Percentiles rank a stretch among this genome's conserved stretches.
These are phyloP conservation scores for Solanum hybrid DNA, from an alignment of 305 asterid species.

Conservation along the genomic window DNA sequence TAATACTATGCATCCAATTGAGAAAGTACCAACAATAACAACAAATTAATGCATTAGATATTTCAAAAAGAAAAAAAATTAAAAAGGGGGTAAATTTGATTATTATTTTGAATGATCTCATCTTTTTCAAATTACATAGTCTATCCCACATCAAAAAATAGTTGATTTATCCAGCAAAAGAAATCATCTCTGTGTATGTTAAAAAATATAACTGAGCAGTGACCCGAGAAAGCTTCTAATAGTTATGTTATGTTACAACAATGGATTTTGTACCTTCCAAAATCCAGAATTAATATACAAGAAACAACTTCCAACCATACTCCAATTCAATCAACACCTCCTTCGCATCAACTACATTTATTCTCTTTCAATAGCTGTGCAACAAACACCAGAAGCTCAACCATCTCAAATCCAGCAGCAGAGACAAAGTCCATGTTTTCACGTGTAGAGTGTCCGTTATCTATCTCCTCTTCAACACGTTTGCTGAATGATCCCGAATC, in stretches of 20 bases:
- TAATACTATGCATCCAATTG: not conserved
- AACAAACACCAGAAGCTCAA: slow-evolving; percentile 74
- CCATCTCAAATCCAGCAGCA: slow-evolving; percentile 87
- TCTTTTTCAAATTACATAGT: not conserved
- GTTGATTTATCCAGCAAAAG: not conserved
- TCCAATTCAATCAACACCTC: not conserved
- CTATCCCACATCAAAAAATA: not conserved
- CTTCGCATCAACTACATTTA: not conserved
- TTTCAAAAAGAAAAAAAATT: not conserved
- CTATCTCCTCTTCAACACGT: slow-evolving; percentile 10
- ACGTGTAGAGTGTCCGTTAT: slow-evolving; percentile 5
- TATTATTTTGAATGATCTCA: not conserved
- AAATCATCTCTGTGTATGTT: not conserved
- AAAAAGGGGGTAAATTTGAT: not conserved
- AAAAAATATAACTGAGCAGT: not conserved
- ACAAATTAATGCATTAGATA: not conserved
- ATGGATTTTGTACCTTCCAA: not conserved
- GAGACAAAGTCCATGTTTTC: slow-evolving; percentile 66
- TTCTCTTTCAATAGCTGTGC: slow-evolving; percentile 46
- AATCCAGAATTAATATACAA: not conserved
- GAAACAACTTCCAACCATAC: not conserved
- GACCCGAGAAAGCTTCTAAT: not conserved
- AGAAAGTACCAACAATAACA: not conserved
- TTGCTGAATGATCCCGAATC: slow-evolving; percentile 21
- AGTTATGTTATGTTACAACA: not conserved